Conservation (phyloP, 306 rosid species). For the barrel medic (Medicago truncatula) region DNA sequence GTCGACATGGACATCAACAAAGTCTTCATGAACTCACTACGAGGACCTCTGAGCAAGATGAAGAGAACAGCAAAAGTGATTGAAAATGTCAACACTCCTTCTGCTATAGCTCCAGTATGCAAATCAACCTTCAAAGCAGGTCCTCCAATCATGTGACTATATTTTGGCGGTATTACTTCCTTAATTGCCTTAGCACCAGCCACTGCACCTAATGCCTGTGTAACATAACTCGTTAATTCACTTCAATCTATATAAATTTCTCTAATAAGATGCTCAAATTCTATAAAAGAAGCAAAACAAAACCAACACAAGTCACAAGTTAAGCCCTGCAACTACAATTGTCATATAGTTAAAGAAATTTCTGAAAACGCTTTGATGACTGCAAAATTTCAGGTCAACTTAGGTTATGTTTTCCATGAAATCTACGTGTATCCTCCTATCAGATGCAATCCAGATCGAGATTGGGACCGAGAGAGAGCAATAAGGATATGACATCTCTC, state of each 20-base stretch:
- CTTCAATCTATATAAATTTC: background rate
- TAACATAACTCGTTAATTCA: constrained; percentile 37
- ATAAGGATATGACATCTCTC: no score
- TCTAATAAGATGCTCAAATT: background rate
- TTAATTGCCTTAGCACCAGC: constrained; percentile 78
- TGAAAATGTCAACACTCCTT: constrained; percentile 78
- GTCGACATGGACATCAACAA: constrained; percentile 67
- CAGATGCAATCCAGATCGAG: background rate
- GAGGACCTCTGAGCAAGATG: constrained; percentile 75
- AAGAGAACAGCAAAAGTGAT: constrained; percentile 70
- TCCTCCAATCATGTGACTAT: constrained; percentile 76
- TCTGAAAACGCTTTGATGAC: background rate
- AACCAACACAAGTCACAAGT: background rate
- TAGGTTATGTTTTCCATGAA: background rate
- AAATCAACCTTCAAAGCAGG: constrained; percentile 80
- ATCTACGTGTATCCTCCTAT: background rate
- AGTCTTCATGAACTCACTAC: constrained; percentile 55
- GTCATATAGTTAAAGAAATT: background rate
- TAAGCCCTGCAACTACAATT: background rate
- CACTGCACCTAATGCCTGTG: constrained; percentile 81
- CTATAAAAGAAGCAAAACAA: background rate
- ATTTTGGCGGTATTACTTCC: constrained; percentile 71
- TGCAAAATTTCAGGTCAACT: background rate
- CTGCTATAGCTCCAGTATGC: constrained; percentile 82
- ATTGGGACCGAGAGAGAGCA: background rate